Evolutionary conservation across 805 yeast species (phyloP).

Genomic region (Nakazawaea ernobii): DNA sequence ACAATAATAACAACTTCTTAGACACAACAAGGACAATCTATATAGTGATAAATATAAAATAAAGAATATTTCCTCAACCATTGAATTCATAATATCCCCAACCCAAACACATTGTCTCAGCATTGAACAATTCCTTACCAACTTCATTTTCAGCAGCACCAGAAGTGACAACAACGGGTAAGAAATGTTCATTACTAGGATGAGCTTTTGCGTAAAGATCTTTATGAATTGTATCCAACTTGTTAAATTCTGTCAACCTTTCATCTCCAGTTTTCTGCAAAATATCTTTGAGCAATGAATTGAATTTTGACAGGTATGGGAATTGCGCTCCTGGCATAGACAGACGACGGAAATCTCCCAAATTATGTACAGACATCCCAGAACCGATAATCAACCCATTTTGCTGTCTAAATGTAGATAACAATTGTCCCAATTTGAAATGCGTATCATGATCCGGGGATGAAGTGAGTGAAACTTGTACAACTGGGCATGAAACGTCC

Average conservation of each 20-base stretch:
- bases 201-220: constrained; percentile 45
- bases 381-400: constrained; percentile 55
- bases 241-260: constrained; percentile 31
- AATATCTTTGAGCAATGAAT: constrained; percentile 35
- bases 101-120: constrained; percentile 44
- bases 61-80: no score
- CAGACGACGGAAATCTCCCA: constrained; percentile 43
- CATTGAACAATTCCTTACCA: constrained; percentile 42
- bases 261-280: constrained; percentile 26
- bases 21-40: background rate
- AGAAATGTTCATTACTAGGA: constrained; percentile 73
- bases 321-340: constrained; percentile 18
- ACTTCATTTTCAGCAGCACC: constrained; percentile 37
- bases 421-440: constrained; percentile 49
- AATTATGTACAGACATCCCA: constrained; percentile 79
- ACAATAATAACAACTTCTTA: background rate
- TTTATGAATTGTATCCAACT: constrained; percentile 25
- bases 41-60: no score
- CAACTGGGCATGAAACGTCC: constrained; percentile 41
- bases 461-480: constrained; percentile 45
- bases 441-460: constrained; percentile 36
- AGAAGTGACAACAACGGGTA: constrained; percentile 61
- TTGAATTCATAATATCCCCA: constrained; percentile 59
- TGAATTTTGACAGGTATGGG: constrained; percentile 52
- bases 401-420: constrained; percentile 45